These are phyloP conservation scores for Aspergillus persii DNA, from an alignment of 2,329 filamentous ascomycete species.

Conservation along the genomic window DNA sequence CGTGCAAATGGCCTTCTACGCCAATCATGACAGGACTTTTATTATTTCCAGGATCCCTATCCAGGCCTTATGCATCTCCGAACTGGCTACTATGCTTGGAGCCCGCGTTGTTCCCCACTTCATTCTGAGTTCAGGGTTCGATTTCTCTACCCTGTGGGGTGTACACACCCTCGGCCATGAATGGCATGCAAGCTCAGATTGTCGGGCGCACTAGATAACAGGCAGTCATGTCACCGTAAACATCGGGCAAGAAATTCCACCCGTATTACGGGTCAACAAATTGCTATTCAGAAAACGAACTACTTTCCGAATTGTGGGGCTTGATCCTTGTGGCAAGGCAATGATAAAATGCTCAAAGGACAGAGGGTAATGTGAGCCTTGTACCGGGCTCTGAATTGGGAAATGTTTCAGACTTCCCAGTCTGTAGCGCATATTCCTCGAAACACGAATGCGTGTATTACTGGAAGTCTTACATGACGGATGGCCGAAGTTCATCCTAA, in stretches of 20 bases:
- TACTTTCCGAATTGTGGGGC: background rate
- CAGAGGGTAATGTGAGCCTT: background rate
- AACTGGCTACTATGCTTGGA: background rate
- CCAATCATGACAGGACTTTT: too few relatives aligned
- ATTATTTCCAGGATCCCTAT: background rate
- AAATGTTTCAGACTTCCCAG: background rate
- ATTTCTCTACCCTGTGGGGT: background rate
- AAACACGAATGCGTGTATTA: background rate
- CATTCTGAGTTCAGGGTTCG: background rate
- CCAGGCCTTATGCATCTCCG: background rate
- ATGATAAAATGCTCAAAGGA: background rate
- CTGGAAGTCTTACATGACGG: background rate
- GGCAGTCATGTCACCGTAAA: background rate
- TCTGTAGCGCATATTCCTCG: background rate
- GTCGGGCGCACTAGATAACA: background rate
- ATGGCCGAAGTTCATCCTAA: background rate
- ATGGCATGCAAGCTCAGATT: background rate
- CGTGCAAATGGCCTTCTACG: background rate
- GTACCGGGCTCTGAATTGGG: background rate
- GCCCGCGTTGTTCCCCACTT: background rate
- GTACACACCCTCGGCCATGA: background rate
- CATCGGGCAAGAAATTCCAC: background rate
- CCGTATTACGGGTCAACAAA: slow-evolving; percentile 1
- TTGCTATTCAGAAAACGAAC: too few relatives aligned
- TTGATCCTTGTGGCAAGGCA: background rate